Base-by-base conservation (phyloP, 2,329 filamentous ascomycete genomes). In the Alternaria ventricosa region DNA sequence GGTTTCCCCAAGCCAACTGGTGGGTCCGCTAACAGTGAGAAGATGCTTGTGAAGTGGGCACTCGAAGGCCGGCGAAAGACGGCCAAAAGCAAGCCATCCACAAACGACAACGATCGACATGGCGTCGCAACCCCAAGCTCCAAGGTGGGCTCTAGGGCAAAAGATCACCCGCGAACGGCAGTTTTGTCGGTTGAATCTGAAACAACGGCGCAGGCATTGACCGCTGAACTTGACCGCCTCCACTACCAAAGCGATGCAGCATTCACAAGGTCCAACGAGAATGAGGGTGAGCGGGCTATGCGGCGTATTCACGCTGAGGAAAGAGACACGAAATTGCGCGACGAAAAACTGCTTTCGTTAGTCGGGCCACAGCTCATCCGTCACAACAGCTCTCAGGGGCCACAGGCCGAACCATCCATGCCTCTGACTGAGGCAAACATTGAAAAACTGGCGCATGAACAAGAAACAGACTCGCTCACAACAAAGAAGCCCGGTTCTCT, bases 21-120 rank as follows among this genome's bases (percentile, higher is more conserved):
- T 66, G 56, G 51, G 30, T 45, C 27, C 18, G 46, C 70, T 74
- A 65, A 75, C 66, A 45, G 57, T 53, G 57, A 49, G 41, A 51
- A 73, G 73, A 74, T 92, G 89, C 84, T 93, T 43, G 82, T 92
- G 22, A 87, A 90, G 59, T 93, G 91, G 91, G 87, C 85, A 72
- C 72, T 85, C 49, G 77, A 85, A 72, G 79, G 82, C 60, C 76
- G 71, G 69, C 74, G 76, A 65, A 79, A 78, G 64, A 65, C 71
- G 63, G 76, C 76, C 54, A 75, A 69, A 64, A 55, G 60, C 33
- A 65, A 64, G 55, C 55, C 64, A 54, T 60, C 74, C 68, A 46
- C 47, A 71, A 75, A 66, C 33, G 72, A 64, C 41, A 36, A 71
- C 61, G 75, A 79, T 79, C 75, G 62, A 65, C 74, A 66, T 54